phyloP scores from a whole-genome alignment of 2,329 filamentous ascomycete genomes.

The Pleomassaria siparia region DNA sequence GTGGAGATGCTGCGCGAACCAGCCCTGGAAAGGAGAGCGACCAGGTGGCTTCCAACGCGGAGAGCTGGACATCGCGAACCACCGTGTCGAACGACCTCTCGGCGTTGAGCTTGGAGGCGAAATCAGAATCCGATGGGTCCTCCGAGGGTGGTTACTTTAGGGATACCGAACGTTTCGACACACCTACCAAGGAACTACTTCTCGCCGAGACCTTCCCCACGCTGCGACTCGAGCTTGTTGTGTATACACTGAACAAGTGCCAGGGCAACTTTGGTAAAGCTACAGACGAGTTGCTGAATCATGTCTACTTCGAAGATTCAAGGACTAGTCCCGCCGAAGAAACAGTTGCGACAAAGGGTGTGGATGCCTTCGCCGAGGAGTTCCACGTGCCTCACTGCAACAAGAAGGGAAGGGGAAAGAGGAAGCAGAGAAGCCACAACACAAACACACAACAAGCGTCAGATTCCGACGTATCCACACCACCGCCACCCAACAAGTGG shows the following conservation, averaged over 20 bases:
- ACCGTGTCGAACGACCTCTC: slow-evolving; percentile 52
- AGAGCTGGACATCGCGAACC: slow-evolving; percentile 45
- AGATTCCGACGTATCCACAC: slow-evolving; percentile 18
- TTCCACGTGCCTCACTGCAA: slow-evolving; percentile 47
- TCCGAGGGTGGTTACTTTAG: slow-evolving; percentile 33
- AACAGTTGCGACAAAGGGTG: slow-evolving; percentile 59
- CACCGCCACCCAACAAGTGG: slow-evolving; percentile 57
- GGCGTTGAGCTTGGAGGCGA: slow-evolving; percentile 29
- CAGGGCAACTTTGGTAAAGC: slow-evolving; percentile 67
- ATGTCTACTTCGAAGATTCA: slow-evolving; percentile 73
- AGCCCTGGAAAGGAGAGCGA: slow-evolving; percentile 20
- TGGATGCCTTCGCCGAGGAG: slow-evolving; percentile 76
- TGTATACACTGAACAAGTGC: slow-evolving; percentile 66
- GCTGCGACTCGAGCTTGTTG: slow-evolving; percentile 66
- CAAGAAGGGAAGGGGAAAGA: slow-evolving; percentile 49
- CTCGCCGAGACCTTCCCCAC: slow-evolving; percentile 73
- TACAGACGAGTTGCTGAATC: slow-evolving; percentile 78
- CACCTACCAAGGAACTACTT: slow-evolving; percentile 63
- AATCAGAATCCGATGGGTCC: slow-evolving; percentile 24
- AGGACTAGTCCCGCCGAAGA: slow-evolving; percentile 51
- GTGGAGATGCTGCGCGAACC: slow-evolving; percentile 42
- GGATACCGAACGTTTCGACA: slow-evolving; percentile 49
- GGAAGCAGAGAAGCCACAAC: slow-evolving; percentile 27
- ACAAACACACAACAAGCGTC: slow-evolving; percentile 23
- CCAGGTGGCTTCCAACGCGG: slow-evolving; percentile 38